These are phyloP conservation scores for Phytophthora pseudosyringae DNA, from an alignment of 352 stramenopile species.

Conservation along the genomic window DNA sequence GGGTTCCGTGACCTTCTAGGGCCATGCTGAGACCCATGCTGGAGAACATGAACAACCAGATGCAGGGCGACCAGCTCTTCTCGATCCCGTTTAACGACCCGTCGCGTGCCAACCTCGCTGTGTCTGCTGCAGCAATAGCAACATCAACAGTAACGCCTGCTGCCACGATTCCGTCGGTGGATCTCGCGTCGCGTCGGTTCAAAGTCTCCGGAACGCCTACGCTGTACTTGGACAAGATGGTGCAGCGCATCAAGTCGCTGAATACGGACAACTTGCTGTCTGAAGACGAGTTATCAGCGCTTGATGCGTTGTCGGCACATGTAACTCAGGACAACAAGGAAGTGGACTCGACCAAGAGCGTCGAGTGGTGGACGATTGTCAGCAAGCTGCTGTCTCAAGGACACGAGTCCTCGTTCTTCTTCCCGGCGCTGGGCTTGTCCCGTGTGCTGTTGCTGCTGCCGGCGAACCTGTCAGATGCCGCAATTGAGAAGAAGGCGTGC, in stretches of 20 bases:
- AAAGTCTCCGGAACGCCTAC: slow-evolving; percentile 58
- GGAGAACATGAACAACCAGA: slow-evolving; percentile 85
- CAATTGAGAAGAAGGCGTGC: slow-evolving; percentile 47
- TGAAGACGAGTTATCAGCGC: slow-evolving; percentile 34
- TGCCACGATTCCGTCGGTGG: slow-evolving; percentile 2
- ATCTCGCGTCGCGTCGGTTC: slow-evolving; percentile 53
- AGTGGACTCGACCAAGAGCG: slow-evolving; percentile 14
- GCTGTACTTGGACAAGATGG: slow-evolving; percentile 58
- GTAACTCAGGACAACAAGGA: slow-evolving; percentile 32
- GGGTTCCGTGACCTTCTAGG: slow-evolving; percentile 27
- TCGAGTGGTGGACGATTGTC: slow-evolving; percentile 53
- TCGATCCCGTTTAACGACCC: slow-evolving; percentile 79
- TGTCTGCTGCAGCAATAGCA: slow-evolving; percentile 2
- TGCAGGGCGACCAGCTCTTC: slow-evolving; percentile 69
- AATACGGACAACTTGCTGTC: slow-evolving; percentile 41
- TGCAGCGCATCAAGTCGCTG: slow-evolving; percentile 47
- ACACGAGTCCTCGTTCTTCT: slow-evolving; percentile 48
- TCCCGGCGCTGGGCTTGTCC: slow-evolving; percentile 62
- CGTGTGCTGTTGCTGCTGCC: slow-evolving; percentile 66
- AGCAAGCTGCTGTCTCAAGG: slow-evolving; percentile 49
- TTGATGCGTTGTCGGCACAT: slow-evolving; percentile 38
- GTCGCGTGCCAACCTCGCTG: slow-evolving; percentile 32
- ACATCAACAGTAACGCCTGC: neutral
- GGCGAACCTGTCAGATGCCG: slow-evolving; percentile 22
- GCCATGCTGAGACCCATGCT: slow-evolving; percentile 84